Evolutionary conservation across 2,329 filamentous ascomycete species (phyloP).

Genomic region (Fusarium udum): DNA sequence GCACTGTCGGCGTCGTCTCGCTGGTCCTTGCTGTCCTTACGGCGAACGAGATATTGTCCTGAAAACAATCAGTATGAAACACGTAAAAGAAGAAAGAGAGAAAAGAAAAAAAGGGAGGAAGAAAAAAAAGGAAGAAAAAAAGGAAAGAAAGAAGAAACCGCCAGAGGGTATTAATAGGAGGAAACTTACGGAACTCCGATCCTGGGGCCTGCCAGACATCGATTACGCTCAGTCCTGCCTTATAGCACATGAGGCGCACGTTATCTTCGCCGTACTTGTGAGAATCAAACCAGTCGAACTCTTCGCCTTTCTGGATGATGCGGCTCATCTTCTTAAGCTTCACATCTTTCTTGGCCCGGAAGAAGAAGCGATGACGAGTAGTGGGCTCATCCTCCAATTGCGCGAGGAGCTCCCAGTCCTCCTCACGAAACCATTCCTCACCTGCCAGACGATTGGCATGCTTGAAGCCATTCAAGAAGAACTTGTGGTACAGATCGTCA

Average conservation of each 20-base stretch:
- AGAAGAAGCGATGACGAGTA: slow-evolving; percentile 53
- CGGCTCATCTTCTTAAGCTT: slow-evolving; percentile 37
- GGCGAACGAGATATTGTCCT: slow-evolving; percentile 53
- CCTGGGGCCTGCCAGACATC: slow-evolving; percentile 49
- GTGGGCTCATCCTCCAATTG: slow-evolving; percentile 49
- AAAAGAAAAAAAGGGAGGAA: not conserved
- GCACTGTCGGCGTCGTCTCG: slow-evolving; percentile 52
- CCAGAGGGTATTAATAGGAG: not conserved
- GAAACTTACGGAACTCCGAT: slow-evolving; percentile 51
- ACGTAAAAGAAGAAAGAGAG: slow-evolving; percentile 8
- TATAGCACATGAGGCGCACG: slow-evolving; percentile 52
- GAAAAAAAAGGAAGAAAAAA: not conserved
- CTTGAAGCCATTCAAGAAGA: slow-evolving; percentile 53
- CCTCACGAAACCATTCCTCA: slow-evolving; percentile 48
- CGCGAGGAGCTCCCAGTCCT: slow-evolving; percentile 52
- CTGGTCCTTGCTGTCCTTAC: slow-evolving; percentile 43
- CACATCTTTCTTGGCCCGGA: slow-evolving; percentile 50
- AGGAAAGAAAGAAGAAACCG: not conserved
- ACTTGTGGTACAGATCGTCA: slow-evolving; percentile 48
- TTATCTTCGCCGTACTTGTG: slow-evolving; percentile 52
- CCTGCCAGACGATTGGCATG: slow-evolving; percentile 50
- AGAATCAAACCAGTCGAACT: slow-evolving; percentile 56
- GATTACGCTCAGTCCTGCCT: slow-evolving; percentile 50
- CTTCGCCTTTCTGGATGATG: slow-evolving; percentile 46
- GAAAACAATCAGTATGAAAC: slow-evolving; percentile 30